A percentile compares a stretch with the other conserved stretches of the same genome.
phyloP scores from a whole-genome alignment of 441 rosid genomes.

The Cnidoscolus chayamansa region DNA sequence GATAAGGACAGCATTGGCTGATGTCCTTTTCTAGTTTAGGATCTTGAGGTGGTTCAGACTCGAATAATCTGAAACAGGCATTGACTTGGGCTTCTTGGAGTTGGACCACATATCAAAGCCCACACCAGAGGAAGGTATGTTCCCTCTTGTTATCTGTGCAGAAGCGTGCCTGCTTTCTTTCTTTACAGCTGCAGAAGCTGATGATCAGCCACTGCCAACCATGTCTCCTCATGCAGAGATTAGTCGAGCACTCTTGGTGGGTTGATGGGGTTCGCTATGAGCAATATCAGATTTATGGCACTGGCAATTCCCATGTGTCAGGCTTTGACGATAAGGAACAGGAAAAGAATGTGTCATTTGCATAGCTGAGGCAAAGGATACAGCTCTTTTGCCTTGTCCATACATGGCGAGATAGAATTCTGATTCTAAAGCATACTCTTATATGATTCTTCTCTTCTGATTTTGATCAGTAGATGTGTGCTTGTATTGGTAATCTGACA shows the following conservation, averaged over 20 bases:
- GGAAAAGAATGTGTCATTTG: conserved; percentile 89
- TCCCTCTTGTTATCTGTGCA: conserved; percentile 75
- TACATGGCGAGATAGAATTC: conserved; percentile 61
- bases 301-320: conserved; percentile 44
- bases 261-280: conserved; percentile 73
- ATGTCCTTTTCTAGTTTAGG: background rate
- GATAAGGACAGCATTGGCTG: too few relatives aligned
- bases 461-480: background rate
- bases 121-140: conserved; percentile 51
- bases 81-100: conserved; percentile 69
- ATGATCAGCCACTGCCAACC: conserved; percentile 24
- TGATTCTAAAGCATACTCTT: conserved; percentile 10
- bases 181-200: conserved; percentile 23
- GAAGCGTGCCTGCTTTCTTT: conserved; percentile 40
- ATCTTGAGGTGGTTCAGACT: background rate
- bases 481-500: background rate
- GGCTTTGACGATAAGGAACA: background rate
- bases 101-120: conserved; percentile 63
- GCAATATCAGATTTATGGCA: conserved; percentile 72
- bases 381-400: conserved; percentile 77
- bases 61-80: conserved; percentile 55
- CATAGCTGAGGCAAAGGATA: conserved; percentile 78
- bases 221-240: conserved; percentile 55
- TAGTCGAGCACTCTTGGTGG: conserved; percentile 79
- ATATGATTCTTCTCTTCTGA: background rate